phyloP scores from a whole-genome alignment of 2,329 filamentous ascomycete species.

The Teratosphaeria viscida region DNA sequence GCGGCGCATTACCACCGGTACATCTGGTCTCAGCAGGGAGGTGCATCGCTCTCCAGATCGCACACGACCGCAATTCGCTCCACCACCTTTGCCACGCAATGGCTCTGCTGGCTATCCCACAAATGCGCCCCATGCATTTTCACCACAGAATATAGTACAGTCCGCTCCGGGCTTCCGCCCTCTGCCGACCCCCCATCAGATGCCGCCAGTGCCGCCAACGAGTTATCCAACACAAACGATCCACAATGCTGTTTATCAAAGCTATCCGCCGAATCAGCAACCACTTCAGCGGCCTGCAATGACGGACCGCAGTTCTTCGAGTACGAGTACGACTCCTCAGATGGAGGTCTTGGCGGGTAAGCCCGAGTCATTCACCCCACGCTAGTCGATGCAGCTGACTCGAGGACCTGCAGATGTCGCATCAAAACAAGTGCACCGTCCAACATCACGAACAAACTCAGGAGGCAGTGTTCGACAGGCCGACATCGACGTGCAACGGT shows the following conservation, averaged over 20 bases:
- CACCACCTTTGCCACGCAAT: constrained; percentile 4
- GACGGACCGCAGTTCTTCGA: constrained; percentile 31
- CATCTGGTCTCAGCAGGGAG: constrained; percentile 36
- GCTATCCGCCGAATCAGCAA: constrained; percentile 2
- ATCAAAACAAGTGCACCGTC: constrained; percentile 37
- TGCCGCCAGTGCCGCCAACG: constrained; percentile 11
- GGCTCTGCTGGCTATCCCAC: not conserved
- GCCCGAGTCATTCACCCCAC: constrained; percentile 5
- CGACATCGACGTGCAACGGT: constrained; percentile 18
- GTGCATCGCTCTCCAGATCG: constrained; percentile 23
- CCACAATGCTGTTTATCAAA: not conserved
- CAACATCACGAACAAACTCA: constrained; percentile 27
- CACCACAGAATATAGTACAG: constrained; percentile 4
- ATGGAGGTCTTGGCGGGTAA: constrained; percentile 40
- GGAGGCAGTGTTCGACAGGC: constrained; percentile 17
- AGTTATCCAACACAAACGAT: constrained; percentile 12
- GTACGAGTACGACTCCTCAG: constrained; percentile 32
- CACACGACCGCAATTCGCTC: constrained; percentile 5
- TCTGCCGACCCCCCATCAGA: not conserved
- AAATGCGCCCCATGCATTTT: constrained; percentile 1
- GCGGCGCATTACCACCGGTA: constrained; percentile 1
- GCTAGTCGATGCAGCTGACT: constrained; percentile 2
- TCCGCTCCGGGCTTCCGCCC: constrained; percentile 5
- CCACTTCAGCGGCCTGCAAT: constrained; percentile 12
- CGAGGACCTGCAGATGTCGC: constrained; percentile 30